Evolutionary conservation across 177 flowering plant species (phyloP).

Genomic region (Viscum album): DNA sequence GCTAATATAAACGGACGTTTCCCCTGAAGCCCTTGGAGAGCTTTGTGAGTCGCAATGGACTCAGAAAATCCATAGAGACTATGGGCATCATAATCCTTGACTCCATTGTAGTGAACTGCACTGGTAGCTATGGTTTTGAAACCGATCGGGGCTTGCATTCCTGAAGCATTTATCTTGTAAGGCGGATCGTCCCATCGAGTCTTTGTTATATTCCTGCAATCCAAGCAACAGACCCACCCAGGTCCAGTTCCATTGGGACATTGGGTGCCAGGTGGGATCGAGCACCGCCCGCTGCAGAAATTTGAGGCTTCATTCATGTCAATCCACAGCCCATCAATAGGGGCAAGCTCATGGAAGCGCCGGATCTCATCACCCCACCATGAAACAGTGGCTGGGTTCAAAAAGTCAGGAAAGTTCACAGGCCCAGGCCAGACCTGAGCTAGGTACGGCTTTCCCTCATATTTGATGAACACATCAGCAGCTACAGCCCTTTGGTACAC

Average conservation of each 20-base stretch:
- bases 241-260: slow-evolving; percentile 63
- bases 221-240: slow-evolving; percentile 80
- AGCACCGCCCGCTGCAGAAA: slow-evolving; percentile 73
- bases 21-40: slow-evolving; percentile 48
- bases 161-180: slow-evolving; percentile 84
- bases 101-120: slow-evolving; percentile 81
- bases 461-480: slow-evolving; percentile 73
- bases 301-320: slow-evolving; percentile 96
- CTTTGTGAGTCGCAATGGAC: slow-evolving; percentile 74
- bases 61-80: slow-evolving; percentile 80
- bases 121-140: slow-evolving; percentile 84
- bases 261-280: slow-evolving; percentile 42
- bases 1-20: slow-evolving; percentile 75
- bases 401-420: slow-evolving; percentile 85
- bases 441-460: slow-evolving; percentile 63
- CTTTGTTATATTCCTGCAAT: slow-evolving; percentile 68
- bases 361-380: slow-evolving; percentile 86
- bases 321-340: slow-evolving; percentile 94
- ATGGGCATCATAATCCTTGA: slow-evolving; percentile 81
- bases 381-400: slow-evolving; percentile 61
- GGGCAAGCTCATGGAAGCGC: slow-evolving; percentile 69
- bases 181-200: slow-evolving; percentile 94
- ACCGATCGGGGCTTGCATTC: slow-evolving; percentile 52
- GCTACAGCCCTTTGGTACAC: slow-evolving; percentile 58
- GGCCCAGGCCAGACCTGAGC: slow-evolving; percentile 99